phyloP scores from a whole-genome alignment of 495 filamentous ascomycete genomes.

The Annulohypoxylon stygium region DNA sequence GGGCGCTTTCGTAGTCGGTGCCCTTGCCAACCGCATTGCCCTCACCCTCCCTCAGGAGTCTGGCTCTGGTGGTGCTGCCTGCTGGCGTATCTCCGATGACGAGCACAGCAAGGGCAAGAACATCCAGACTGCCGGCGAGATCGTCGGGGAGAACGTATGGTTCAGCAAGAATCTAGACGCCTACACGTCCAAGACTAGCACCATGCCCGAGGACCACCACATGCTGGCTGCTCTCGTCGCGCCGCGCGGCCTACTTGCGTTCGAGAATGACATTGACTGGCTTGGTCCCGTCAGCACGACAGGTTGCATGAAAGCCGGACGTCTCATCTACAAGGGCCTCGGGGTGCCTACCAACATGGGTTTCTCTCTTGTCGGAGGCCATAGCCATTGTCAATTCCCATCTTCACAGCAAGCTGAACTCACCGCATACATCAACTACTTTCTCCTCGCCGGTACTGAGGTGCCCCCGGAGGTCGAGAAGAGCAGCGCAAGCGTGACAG shows the following conservation, averaged over 20 bases:
- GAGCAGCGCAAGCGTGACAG: slow-evolving; percentile 53
- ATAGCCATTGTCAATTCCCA: slow-evolving; percentile 68
- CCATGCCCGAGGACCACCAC: slow-evolving; percentile 65
- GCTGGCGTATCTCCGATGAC: slow-evolving; percentile 64
- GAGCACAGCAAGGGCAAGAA: slow-evolving; percentile 60
- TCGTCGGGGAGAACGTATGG: slow-evolving; percentile 66
- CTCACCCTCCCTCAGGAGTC: slow-evolving; percentile 67
- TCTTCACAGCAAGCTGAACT: slow-evolving; percentile 62
- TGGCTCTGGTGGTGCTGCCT: slow-evolving; percentile 63
- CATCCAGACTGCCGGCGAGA: slow-evolving; percentile 64
- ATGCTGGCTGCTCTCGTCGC: slow-evolving; percentile 62
- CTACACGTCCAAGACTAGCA: slow-evolving; percentile 55
- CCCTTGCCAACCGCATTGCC: slow-evolving; percentile 63
- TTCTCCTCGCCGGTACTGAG: slow-evolving; percentile 57
- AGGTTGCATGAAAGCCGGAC: slow-evolving; percentile 68
- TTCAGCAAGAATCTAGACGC: slow-evolving; percentile 60
- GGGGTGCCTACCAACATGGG: slow-evolving; percentile 64
- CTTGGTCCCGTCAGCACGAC: slow-evolving; percentile 63
- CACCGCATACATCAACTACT: slow-evolving; percentile 67
- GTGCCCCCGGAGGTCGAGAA: slow-evolving; percentile 57
- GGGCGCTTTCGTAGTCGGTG: slow-evolving; percentile 66
- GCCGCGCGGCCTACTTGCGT: slow-evolving; percentile 61
- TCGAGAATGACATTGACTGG: slow-evolving; percentile 70
- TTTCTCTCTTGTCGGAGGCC: slow-evolving; percentile 64
- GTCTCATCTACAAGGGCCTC: slow-evolving; percentile 63